A percentile compares a stretch with the other conserved stretches of the same genome.
Evolutionary conservation across 805 yeast species (phyloP).

Genomic region (Kurtzmaniella cleridarum): DNA sequence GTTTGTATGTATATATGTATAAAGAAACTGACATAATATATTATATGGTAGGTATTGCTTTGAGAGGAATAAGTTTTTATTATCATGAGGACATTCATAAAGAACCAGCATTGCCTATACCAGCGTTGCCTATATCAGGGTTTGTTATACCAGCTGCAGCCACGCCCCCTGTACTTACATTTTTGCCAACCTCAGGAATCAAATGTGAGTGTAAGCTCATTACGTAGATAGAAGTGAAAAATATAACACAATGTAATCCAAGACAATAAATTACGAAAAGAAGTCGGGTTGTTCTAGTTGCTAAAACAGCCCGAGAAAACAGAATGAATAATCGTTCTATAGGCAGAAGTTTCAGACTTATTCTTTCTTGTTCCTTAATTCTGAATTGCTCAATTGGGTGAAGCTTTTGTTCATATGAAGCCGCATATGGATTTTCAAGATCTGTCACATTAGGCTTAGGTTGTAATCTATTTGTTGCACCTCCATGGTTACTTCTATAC

Average conservation of each 20-base stretch:
- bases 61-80: too few relatives aligned
- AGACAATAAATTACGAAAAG: constrained; percentile 68
- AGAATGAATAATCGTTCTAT: constrained; percentile 72
- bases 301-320: constrained; percentile 67
- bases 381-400: constrained; percentile 84
- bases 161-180: constrained; percentile 36
- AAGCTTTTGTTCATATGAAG: constrained; percentile 66
- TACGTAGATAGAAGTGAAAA: constrained; percentile 55
- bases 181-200: constrained; percentile 43
- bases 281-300: constrained; percentile 67
- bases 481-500: constrained; percentile 25
- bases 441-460: constrained; percentile 33
- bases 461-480: constrained; percentile 13
- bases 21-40: too few relatives aligned
- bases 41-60: too few relatives aligned
- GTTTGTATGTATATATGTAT: too few relatives aligned
- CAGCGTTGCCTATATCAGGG: too few relatives aligned
- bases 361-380: constrained; percentile 69
- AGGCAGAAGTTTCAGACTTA: constrained; percentile 65
- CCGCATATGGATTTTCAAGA: constrained; percentile 55
- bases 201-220: constrained; percentile 41
- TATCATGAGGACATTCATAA: too few relatives aligned
- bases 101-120: too few relatives aligned
- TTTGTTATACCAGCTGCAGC: constrained; percentile 12
- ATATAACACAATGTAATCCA: constrained; percentile 68